These are phyloP conservation scores for Lasiodiplodia theobromae DNA, from an alignment of 2,329 filamentous ascomycete genomes.

Conservation along the genomic window DNA sequence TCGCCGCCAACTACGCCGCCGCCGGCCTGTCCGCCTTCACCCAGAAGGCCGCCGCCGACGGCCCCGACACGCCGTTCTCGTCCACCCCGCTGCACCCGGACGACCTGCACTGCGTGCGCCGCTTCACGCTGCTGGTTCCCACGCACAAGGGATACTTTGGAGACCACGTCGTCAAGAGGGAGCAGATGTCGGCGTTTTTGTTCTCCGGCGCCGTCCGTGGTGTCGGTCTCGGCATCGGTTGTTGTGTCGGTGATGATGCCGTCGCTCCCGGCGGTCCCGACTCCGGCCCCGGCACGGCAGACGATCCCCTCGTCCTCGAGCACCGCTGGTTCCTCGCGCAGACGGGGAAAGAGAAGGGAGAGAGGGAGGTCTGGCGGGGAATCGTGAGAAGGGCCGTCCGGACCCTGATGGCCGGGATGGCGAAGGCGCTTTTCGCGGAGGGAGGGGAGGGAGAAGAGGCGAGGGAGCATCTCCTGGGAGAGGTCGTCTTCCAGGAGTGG, in stretches of 20 bases:
- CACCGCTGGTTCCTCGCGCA: not conserved
- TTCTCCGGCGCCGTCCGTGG: not conserved
- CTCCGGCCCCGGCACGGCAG: no score
- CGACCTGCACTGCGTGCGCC: not conserved
- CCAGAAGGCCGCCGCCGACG: not conserved
- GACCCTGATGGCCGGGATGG: not conserved
- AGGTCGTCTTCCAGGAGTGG: slow-evolving; percentile 3
- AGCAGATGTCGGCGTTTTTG: not conserved
- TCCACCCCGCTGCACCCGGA: slow-evolving; percentile 7
- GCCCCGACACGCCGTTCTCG: not conserved
- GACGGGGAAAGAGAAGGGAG: no score
- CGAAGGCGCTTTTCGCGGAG: not conserved
- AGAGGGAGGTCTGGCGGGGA: not conserved
- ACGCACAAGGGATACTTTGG: not conserved
- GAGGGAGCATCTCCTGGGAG: not conserved
- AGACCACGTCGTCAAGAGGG: not conserved
- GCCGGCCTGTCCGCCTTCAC: not conserved
- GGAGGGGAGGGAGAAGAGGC: not conserved
- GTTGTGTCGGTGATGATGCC: no score
- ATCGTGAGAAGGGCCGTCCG: not conserved
- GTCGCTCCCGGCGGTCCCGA: no score
- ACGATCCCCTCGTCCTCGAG: not conserved
- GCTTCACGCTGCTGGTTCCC: slow-evolving; percentile 1
- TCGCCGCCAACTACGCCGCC: slow-evolving; percentile 17
- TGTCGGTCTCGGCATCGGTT: no score